These are phyloP conservation scores for Cadophora malorum DNA, from an alignment of 2,329 filamentous ascomycete genomes.

Conservation along the genomic window DNA sequence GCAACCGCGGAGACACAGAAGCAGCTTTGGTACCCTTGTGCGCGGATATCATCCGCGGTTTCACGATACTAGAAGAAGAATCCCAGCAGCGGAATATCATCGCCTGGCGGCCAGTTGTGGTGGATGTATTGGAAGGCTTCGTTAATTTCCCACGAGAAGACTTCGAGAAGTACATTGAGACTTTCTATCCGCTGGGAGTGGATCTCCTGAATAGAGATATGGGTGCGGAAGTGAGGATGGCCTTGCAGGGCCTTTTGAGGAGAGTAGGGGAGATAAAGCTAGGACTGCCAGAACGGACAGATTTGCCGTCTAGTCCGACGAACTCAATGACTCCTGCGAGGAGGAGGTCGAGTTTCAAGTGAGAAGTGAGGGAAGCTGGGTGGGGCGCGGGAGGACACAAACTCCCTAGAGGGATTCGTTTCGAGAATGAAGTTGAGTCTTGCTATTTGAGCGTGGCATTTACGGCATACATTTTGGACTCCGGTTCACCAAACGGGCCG, in stretches of 20 bases:
- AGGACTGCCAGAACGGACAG: slow-evolving; percentile 46
- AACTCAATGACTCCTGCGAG: slow-evolving; percentile 16
- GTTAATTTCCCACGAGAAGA: slow-evolving; percentile 80
- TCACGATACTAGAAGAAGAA: slow-evolving; percentile 88
- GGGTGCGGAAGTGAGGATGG: slow-evolving; percentile 76
- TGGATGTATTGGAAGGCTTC: slow-evolving; percentile 95
- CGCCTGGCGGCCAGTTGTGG: slow-evolving; percentile 95
- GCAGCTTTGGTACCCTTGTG: slow-evolving; percentile 92
- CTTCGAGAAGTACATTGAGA: slow-evolving; percentile 79
- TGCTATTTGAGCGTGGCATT: slow-evolving; percentile 21
- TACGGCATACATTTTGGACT: slow-evolving; percentile 16
- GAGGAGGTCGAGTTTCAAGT: slow-evolving; percentile 18
- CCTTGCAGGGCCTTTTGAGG: slow-evolving; percentile 78
- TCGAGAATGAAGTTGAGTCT: background rate
- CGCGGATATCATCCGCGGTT: slow-evolving; percentile 89
- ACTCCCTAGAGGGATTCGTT: background rate
- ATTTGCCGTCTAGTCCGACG: slow-evolving; percentile 36
- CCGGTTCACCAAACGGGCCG: background rate
- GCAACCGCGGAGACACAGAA: slow-evolving; percentile 83
- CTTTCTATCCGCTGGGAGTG: slow-evolving; percentile 86
- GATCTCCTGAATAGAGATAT: slow-evolving; percentile 85
- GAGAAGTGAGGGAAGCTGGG: background rate
- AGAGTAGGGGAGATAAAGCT: slow-evolving; percentile 81
- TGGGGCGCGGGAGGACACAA: background rate
- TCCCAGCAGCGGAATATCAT: slow-evolving; percentile 96